Conservation (phyloP, 352 stramenopile genomes). For the Phytophthora constricta region DNA sequence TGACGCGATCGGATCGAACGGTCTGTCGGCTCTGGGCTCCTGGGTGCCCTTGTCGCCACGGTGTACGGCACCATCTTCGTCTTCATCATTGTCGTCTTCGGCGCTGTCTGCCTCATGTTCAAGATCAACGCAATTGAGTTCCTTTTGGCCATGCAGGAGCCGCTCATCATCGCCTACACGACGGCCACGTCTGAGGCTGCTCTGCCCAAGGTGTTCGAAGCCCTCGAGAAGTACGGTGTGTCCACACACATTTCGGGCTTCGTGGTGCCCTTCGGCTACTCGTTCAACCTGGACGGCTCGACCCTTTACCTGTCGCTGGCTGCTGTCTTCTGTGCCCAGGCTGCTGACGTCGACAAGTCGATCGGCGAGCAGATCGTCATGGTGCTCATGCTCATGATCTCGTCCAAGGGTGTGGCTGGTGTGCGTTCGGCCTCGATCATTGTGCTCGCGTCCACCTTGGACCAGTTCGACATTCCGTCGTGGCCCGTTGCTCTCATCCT, state of each 20-base stretch:
- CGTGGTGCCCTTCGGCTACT: constrained; percentile 69
- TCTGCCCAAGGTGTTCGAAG: constrained; percentile 69
- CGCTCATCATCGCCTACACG: constrained; percentile 66
- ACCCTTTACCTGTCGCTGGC: constrained; percentile 60
- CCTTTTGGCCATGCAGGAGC: constrained; percentile 55
- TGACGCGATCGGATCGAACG: constrained; percentile 58
- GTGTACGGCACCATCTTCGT: constrained; percentile 57
- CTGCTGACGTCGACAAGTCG: constrained; percentile 49
- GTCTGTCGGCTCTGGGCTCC: constrained; percentile 44
- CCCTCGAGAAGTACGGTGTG: constrained; percentile 59
- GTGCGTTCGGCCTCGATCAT: constrained; percentile 57
- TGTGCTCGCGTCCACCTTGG: constrained; percentile 53
- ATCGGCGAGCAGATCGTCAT: constrained; percentile 68
- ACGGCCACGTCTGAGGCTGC: constrained; percentile 61
- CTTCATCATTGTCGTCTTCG: constrained; percentile 61
- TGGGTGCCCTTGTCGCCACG: constrained; percentile 51
- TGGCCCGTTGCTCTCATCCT: constrained; percentile 67
- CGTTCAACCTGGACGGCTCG: constrained; percentile 68
- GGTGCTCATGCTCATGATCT: constrained; percentile 67
- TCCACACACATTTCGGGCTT: constrained; percentile 57
- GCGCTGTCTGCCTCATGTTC: constrained; percentile 45
- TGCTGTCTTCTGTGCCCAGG: constrained; percentile 64
- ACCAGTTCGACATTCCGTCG: constrained; percentile 61
- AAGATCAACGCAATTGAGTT: constrained; percentile 58
- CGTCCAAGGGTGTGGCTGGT: constrained; percentile 60